Evolutionary conservation across 2,329 filamentous ascomycete genomes (phyloP), one percentile per base, ranked within the genome.

Genomic region (Grosmannia huntii): DNA sequence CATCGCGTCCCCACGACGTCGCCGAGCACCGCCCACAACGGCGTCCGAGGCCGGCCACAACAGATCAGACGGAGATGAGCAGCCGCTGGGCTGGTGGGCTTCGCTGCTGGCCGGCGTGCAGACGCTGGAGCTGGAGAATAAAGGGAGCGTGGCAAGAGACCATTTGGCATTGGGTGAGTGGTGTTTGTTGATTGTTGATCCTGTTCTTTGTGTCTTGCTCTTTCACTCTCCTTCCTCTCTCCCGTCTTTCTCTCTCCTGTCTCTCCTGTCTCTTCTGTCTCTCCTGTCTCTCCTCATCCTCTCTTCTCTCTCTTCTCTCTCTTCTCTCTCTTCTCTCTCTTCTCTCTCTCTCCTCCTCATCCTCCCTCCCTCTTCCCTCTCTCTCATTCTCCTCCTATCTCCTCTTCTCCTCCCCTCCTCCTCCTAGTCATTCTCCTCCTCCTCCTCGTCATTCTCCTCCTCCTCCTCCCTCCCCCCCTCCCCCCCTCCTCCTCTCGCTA

Each of bases 61-160:
- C 25, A 14, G 10, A 11, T 2, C 48, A 16, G 48, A 16, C 48
- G 23, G 11, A 16, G 23, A 23, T 2, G n/a, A 31, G 16, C n/a
- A 33, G 21, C 28, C 28, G 28, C 28, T 7, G 16, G 31, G 21
- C 23, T 50, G 48, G 49, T 83, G 84, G 77, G 73, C 73, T 64
- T 67, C 67, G 36, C 68, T 81, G 46, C 64, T 76, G 27, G 71
- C 68, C 9, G 70, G 75, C 59, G 77, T 85, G 56, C 76, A 74
- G 65, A 81, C 80, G 5, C 78, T 94, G 56, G 88, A 92, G 73
- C 71, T 94, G 60, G 89, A 94, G 70, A 94, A 94, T 67, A 92
- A 90, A 71, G 89, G 89, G 46, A 89, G 85, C 67, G 88, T 92
- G 46, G 89, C 89, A 12, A 76, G 89, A 66, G 89, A 94, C 70